Evolutionary conservation across 1,139 yeast species (phyloP).

Genomic region (Torulaspora pretoriensis): DNA sequence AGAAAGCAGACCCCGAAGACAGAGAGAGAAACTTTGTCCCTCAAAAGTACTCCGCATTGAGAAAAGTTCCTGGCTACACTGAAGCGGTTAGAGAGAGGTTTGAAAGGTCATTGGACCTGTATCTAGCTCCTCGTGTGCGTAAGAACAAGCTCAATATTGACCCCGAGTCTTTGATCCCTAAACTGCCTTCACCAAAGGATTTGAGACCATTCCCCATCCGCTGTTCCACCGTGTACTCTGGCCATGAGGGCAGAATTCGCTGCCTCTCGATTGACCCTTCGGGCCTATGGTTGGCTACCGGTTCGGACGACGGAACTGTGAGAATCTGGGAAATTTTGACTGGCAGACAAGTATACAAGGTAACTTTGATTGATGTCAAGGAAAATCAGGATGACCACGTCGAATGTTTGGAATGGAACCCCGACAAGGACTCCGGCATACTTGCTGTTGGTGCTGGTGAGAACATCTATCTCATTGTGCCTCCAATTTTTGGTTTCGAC

Average conservation of each 20-base stretch:
- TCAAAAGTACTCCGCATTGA: slow-evolving; percentile 70
- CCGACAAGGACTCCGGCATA: slow-evolving; percentile 65
- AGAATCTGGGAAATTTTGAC: slow-evolving; percentile 94
- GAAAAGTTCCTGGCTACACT: slow-evolving; percentile 92
- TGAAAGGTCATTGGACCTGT: slow-evolving; percentile 89
- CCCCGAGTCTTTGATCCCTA: slow-evolving; percentile 94
- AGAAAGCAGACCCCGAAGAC: slow-evolving; percentile 66
- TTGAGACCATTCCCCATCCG: slow-evolving; percentile 96
- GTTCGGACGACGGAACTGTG: slow-evolving; percentile 95
- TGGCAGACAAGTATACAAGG: slow-evolving; percentile 84
- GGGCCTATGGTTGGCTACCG: slow-evolving; percentile 95
- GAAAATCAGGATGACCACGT: slow-evolving; percentile 62
- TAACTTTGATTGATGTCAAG: slow-evolving; percentile 44
- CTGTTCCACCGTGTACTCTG: slow-evolving; percentile 77
- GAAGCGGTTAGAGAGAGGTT: slow-evolving; percentile 84
- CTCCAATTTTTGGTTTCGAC: slow-evolving; percentile 87
- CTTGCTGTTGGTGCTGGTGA: slow-evolving; percentile 86
- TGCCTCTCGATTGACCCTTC: slow-evolving; percentile 79
- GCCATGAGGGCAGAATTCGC: slow-evolving; percentile 81
- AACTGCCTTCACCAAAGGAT: slow-evolving; percentile 94
- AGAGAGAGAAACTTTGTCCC: slow-evolving; percentile 79
- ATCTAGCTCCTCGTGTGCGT: slow-evolving; percentile 94
- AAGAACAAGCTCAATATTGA: slow-evolving; percentile 88
- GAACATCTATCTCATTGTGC: slow-evolving; percentile 69
- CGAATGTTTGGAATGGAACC: slow-evolving; percentile 88